phyloP scores from a whole-genome alignment of 257 asterid genomes.

The Thymus mandschuricus region DNA sequence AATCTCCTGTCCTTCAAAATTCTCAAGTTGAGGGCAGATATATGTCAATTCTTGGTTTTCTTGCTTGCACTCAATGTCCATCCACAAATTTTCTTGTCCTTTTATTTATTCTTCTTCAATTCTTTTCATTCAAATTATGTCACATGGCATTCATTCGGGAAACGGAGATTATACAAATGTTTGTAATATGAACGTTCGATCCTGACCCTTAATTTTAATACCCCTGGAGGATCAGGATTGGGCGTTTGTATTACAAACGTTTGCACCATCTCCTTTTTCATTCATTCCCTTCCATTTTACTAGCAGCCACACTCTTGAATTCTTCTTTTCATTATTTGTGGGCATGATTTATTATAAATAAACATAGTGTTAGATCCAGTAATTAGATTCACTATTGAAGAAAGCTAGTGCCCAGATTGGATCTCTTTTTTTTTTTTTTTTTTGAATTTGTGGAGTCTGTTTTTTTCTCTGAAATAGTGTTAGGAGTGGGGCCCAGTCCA shows the following conservation, averaged over 20 bases:
- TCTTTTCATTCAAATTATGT: background rate
- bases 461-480: conserved; percentile 8
- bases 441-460: background rate
- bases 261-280: too few relatives aligned
- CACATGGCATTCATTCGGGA: background rate
- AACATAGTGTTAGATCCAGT: background rate
- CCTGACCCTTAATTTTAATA: too few relatives aligned
- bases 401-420: background rate
- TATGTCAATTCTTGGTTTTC: conserved; percentile 39
- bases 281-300: background rate
- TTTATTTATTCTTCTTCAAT: background rate
- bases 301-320: background rate
- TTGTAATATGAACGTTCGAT: too few relatives aligned
- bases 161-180: too few relatives aligned
- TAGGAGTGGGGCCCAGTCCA: conserved; percentile 21
- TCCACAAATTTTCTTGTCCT: conserved; percentile 15
- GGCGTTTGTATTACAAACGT: too few relatives aligned
- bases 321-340: background rate
- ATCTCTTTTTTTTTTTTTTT: background rate
- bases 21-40: conserved; percentile 27
- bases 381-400: background rate
- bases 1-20: conserved; percentile 22
- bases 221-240: too few relatives aligned
- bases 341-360: background rate
- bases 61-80: conserved; percentile 43